Base-by-base conservation (phyloP, 305 asterid genomes). In the Euphrasia arctica region DNA sequence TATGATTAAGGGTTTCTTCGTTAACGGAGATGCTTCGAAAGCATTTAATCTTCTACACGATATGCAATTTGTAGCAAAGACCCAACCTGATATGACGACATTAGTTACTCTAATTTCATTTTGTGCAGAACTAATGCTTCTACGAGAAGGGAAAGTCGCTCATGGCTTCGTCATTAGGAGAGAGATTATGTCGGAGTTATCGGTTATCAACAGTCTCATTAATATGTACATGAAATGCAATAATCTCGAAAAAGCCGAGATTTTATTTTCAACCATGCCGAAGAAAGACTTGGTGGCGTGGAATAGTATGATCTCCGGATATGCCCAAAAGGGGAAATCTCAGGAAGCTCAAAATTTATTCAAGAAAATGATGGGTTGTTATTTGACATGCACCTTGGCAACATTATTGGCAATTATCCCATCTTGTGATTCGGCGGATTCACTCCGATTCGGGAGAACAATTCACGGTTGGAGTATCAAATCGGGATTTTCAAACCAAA, bases 241-340 rank as follows among this genome's bases (percentile, higher is more conserved):
- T 41, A 73, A 69, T 22, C 39, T 75, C 29, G 62, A 74, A 54
- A 73, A 77, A n/a, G 82, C 90, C 7, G 72, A 66, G 70, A 65
- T 63, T 55, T 72, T 85, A 22, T 79, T 85, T 77, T 58, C 34
- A 14, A 67, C 63, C 61, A 73, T 77, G 82, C 79, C 81, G 54
- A 62, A 64, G n/a, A 81, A 72, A 74, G 90, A 87, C 67, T 69
- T 72, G 79, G 79, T 85, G 51, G 54, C 95, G 11, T 87, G 92
- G 90, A 85, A 87, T 66, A 80, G 80, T 42, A 78, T 87, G 87
- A 79, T 85, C 49, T 78, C 76, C 14, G 92, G 88, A 5, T 82
- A 85, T 65, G 78, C 85, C 70, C 85, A 73, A 8, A 79, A 76
- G 5, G 82, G 85, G 65, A 41, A 56, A 57, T 54, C 76, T 45